Conservation (phyloP, 495 filamentous ascomycete genomes). For the Neohortaea acidophila region DNA sequence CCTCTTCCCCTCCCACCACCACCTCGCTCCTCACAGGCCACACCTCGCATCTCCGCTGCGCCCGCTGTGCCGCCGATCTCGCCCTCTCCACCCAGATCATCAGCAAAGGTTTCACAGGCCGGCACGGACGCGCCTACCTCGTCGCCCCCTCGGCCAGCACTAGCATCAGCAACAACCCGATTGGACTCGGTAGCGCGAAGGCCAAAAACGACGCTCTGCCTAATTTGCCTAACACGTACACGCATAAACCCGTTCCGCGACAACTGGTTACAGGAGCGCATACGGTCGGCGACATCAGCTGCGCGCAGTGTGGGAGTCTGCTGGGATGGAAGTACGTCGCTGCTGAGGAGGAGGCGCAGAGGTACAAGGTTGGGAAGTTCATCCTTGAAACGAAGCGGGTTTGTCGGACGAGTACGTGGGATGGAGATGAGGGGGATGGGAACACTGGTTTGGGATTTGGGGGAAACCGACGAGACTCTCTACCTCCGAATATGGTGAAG, state of each 20-base stretch:
- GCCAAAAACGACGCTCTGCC: slow-evolving; percentile 19
- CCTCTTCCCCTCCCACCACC: slow-evolving; percentile 13
- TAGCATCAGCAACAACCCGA: slow-evolving; percentile 4
- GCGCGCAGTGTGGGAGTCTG: slow-evolving; percentile 47
- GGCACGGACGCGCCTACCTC: slow-evolving; percentile 86
- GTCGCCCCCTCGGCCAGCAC: slow-evolving; percentile 38
- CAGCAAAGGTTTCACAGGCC: slow-evolving; percentile 81
- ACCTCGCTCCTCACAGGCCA: slow-evolving; percentile 34
- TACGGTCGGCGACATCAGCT: slow-evolving; percentile 31
- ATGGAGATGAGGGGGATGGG: slow-evolving; percentile 31
- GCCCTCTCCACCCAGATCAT: slow-evolving; percentile 67
- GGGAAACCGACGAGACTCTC: too few relatives aligned
- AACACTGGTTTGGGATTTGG: neutral
- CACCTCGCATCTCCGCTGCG: slow-evolving; percentile 54
- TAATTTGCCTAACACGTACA: slow-evolving; percentile 40
- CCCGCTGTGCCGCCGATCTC: slow-evolving; percentile 56
- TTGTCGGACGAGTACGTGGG: slow-evolving; percentile 51
- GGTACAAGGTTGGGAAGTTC: slow-evolving; percentile 91
- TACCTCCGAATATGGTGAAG: slow-evolving; percentile 11
- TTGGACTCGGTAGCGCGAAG: neutral
- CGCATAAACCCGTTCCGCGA: slow-evolving; percentile 48
- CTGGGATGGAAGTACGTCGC: slow-evolving; percentile 91
- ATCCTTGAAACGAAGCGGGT: slow-evolving; percentile 80
- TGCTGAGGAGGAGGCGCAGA: slow-evolving; percentile 64
- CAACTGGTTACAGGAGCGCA: slow-evolving; percentile 60